Evolutionary conservation across 768 basidiomycete species (phyloP).

Genomic region (Lactifluus piperatus): DNA sequence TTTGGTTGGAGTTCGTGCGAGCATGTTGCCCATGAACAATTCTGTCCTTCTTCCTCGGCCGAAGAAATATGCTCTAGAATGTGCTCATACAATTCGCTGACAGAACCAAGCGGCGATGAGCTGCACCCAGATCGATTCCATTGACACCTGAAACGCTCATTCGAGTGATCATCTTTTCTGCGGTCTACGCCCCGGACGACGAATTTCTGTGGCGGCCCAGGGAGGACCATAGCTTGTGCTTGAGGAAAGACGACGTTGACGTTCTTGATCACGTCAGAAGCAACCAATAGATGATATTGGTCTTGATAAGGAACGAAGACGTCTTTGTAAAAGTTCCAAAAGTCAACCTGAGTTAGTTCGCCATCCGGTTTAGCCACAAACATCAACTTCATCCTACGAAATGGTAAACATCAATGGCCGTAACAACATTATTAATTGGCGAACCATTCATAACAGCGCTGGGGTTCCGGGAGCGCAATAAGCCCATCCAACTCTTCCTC

Average conservation of each 20-base stretch:
- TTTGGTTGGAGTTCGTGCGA: constrained; percentile 38
- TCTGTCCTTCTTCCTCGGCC: constrained; percentile 34
- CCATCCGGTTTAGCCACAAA: constrained; percentile 69
- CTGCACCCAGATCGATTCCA: constrained; percentile 63
- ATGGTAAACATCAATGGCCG: background rate
- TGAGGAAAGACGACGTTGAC: constrained; percentile 78
- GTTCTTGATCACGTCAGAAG: constrained; percentile 92
- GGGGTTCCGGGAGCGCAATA: constrained; percentile 55
- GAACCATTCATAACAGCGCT: constrained; percentile 78
- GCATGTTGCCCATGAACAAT: constrained; percentile 73
- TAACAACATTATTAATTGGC: constrained; percentile 15
- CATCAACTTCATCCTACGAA: constrained; percentile 74
- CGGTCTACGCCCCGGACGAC: constrained; percentile 82
- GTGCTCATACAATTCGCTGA: constrained; percentile 68
- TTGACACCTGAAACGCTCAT: constrained; percentile 63
- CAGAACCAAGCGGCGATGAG: constrained; percentile 37
- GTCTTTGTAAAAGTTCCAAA: constrained; percentile 92
- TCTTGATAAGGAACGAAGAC: constrained; percentile 58
- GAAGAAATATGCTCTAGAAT: constrained; percentile 43
- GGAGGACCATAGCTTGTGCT: constrained; percentile 81
- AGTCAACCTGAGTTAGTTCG: constrained; percentile 87
- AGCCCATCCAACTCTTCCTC: constrained; percentile 59
- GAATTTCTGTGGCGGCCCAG: constrained; percentile 64
- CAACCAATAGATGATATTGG: constrained; percentile 57
- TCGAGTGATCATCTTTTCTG: constrained; percentile 46